A percentile compares a stretch with the other conserved stretches of the same genome.
phyloP scores from a whole-genome alignment of 2,329 filamentous ascomycete genomes.

The Aschersonia sp. region DNA sequence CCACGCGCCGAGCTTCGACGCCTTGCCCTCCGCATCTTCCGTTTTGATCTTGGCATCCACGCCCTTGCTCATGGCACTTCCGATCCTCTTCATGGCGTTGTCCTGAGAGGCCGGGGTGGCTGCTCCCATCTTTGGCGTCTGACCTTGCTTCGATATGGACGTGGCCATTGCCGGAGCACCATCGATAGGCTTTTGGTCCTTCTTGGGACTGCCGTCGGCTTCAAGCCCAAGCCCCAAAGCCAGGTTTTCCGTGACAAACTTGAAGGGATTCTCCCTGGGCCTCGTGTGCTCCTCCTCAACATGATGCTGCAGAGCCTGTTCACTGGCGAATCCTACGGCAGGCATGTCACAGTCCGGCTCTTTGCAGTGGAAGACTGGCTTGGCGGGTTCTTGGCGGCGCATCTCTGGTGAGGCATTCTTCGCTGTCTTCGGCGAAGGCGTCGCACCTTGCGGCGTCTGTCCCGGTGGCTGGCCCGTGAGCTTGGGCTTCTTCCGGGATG shows the following conservation, averaged over 20 bases:
- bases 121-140: conserved; percentile 27
- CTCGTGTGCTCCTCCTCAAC: conserved; percentile 43
- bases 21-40: conserved; percentile 2
- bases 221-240: conserved; percentile 36
- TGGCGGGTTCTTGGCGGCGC: conserved; percentile 20
- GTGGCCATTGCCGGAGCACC: conserved; percentile 21
- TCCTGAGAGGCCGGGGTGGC: conserved; percentile 36
- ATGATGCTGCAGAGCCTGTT: conserved; percentile 39
- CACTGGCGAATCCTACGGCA: conserved; percentile 32
- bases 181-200: conserved; percentile 14
- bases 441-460: conserved; percentile 21
- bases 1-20: conserved; percentile 17
- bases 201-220: conserved; percentile 28
- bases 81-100: conserved; percentile 34
- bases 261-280: conserved; percentile 37
- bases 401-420: conserved; percentile 33
- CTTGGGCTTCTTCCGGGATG: conserved; percentile 43
- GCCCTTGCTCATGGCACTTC: conserved; percentile 28
- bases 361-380: conserved; percentile 32
- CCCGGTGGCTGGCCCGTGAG: conserved; percentile 22
- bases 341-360: conserved; percentile 40
- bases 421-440: conserved; percentile 31
- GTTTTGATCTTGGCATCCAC: conserved; percentile 18
- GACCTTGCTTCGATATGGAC: conserved; percentile 31
- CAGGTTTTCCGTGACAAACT: conserved; percentile 36